Conservation (phyloP, 169 alveolate genomes). For the Plasmodium sp. region DNA sequence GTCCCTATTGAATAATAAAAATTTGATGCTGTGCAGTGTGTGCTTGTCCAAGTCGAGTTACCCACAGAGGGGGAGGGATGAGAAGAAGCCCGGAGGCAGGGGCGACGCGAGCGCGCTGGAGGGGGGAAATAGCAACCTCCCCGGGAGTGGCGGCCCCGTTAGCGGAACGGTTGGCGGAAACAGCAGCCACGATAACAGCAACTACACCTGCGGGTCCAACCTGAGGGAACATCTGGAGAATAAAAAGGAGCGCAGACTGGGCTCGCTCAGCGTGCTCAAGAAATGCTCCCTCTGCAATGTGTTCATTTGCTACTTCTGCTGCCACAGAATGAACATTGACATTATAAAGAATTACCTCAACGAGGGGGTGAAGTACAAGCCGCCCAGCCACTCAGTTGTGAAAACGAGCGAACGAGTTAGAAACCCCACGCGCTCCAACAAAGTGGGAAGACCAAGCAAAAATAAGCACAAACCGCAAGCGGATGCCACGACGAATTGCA, state of each 20-base stretch:
- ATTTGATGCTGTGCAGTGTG: constrained; percentile 65
- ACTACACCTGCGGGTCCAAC: not conserved
- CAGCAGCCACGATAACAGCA: not conserved
- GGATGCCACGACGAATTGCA: not conserved
- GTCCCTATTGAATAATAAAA: constrained; percentile 40
- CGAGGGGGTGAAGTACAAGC: not conserved
- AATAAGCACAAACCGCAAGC: not conserved
- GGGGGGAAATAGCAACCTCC: not conserved
- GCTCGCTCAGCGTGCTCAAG: constrained; percentile 65
- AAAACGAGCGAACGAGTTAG: not conserved
- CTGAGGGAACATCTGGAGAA: constrained; percentile 22
- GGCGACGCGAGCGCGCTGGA: not conserved
- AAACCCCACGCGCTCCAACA: not conserved
- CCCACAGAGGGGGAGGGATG: constrained; percentile 11
- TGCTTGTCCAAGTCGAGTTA: constrained; percentile 66
- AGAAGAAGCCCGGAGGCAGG: not conserved
- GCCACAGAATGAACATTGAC: constrained; percentile 70
- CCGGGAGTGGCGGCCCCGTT: not conserved
- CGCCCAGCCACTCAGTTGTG: not conserved
- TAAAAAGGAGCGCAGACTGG: constrained; percentile 71
- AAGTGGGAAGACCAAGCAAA: constrained; percentile 30
- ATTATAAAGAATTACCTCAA: constrained; percentile 43
- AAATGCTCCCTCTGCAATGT: constrained; percentile 61
- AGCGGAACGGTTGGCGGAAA: not conserved
- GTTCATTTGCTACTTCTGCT: constrained; percentile 60